phyloP scores from a whole-genome alignment of 2,329 filamentous ascomycete genomes.

The Fusarium lateritium region DNA sequence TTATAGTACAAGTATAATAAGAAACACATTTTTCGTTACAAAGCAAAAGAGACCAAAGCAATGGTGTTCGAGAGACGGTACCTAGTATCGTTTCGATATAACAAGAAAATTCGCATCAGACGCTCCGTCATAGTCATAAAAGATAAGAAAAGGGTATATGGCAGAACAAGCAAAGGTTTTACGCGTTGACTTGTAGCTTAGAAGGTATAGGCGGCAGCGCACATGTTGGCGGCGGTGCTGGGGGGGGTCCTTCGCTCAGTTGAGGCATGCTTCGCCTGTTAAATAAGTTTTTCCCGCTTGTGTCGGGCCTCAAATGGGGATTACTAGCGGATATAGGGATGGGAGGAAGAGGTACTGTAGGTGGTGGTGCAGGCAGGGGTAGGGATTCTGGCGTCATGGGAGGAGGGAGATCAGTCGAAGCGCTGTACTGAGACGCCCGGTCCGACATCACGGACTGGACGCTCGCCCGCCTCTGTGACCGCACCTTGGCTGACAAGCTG shows the following conservation, averaged over 20 bases:
- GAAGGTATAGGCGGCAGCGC: constrained; percentile 68
- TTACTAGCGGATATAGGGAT: constrained; percentile 49
- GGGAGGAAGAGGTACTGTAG: constrained; percentile 51
- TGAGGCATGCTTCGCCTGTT: constrained; percentile 67
- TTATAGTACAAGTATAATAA: constrained; percentile 32
- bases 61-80: constrained; percentile 29
- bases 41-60: constrained; percentile 27
- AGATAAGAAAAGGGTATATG: constrained; percentile 26
- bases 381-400: constrained; percentile 44
- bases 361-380: constrained; percentile 50
- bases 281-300: constrained; percentile 44
- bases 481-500: constrained; percentile 38
- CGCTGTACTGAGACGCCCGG: constrained; percentile 42
- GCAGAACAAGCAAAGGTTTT: constrained; percentile 6
- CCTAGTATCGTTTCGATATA: constrained; percentile 31
- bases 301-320: constrained; percentile 41
- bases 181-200: constrained; percentile 43
- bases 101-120: constrained; percentile 33
- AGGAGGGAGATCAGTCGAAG: constrained; percentile 45
- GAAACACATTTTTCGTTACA: constrained; percentile 9
- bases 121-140: constrained; percentile 37
- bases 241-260: constrained; percentile 65
- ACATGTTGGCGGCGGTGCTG: constrained; percentile 67
- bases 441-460: constrained; percentile 50
- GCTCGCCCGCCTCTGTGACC: constrained; percentile 50